phyloP scores from a whole-genome alignment of 164 flowering plant species.

The Annona cherimola region DNA sequence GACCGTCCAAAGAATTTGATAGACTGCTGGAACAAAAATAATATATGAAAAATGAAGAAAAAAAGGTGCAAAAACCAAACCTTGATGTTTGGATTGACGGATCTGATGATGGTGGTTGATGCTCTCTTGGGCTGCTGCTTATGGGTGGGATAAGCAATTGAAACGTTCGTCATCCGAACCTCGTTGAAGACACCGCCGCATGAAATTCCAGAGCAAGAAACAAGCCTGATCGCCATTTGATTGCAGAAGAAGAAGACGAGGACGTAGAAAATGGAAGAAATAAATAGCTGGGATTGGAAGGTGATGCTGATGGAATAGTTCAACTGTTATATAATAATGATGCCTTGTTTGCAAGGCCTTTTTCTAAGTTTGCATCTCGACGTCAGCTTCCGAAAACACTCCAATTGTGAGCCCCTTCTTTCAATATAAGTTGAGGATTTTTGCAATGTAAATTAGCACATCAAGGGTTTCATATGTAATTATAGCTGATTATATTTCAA shows the following conservation, averaged over 20 bases:
- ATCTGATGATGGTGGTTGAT: constrained; percentile 4
- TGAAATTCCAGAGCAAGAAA: neutral
- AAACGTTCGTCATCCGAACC: neutral
- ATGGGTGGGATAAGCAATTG: neutral
- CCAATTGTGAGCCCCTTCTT: too few species aligned
- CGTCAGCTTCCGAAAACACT: too few species aligned
- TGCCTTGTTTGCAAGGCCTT: neutral
- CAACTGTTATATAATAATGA: neutral
- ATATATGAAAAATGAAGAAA: too few species aligned
- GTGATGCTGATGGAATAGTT: neutral
- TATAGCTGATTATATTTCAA: too few species aligned
- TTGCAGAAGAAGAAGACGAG: neutral
- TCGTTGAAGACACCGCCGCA: neutral
- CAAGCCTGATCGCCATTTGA: constrained; percentile 10
- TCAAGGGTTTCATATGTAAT: too few species aligned
- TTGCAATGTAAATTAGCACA: too few species aligned
- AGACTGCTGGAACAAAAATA: too few species aligned
- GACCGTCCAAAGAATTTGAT: too few species aligned
- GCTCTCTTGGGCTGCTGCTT: neutral
- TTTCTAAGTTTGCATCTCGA: too few species aligned
- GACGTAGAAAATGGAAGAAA: neutral
- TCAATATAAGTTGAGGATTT: too few species aligned
- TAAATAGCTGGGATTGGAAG: neutral
- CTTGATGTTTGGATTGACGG: constrained; percentile 6
- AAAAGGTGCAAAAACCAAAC: neutral